Base-by-base conservation (phyloP, 2,329 filamentous ascomycete genomes). In the Colletotrichum sp. region DNA sequence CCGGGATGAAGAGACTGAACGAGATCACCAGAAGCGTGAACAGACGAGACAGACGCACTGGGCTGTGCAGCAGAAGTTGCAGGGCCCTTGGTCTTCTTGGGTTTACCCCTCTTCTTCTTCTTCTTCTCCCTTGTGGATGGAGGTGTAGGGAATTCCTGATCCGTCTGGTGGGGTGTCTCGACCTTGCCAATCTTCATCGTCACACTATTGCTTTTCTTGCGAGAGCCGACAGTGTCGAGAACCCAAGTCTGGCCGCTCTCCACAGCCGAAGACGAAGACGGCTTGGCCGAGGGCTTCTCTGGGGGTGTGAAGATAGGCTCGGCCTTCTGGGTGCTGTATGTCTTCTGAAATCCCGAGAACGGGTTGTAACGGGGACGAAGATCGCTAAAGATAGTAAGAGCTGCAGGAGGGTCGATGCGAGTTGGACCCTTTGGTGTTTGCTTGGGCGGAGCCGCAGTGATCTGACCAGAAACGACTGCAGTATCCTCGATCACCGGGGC, bases 171-270 rank as follows among this genome's bases (percentile, higher is more conserved):
- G 12, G 71, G 65, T 15, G 66, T 65, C 18, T 55, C 52, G 24
- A 71, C 60, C 21, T 71, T 76, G 18, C 72, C 75, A 34, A 63
- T 75, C 10, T 60, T 63, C 62, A 63, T 62, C 32, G 39, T 64
- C 6, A 67, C 21, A 34, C 32, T 44, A 24, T 64, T 59, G 15
- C 28, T 57, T 18, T 65, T 67, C 57, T 76, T 69, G 18, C 74
- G 44, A 21, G 74, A 65, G 28, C 64, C 59, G 15, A 15, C 24
- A 16, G 52, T 65, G 28, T 36, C 13, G 26, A 64, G 63, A 57
- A 68, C 55, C 73, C 63, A 73, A 15, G 24, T 49, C 57, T 76
- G 55, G n/a, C 30, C 32, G 18, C n/a, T 16, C 6, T 62, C 30
- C 10, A 21, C 28, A 60, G 16, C 57, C 26, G 57, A 32, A 26